Conservation (phyloP, 805 yeast species). For the Myxozyma udenii region DNA sequence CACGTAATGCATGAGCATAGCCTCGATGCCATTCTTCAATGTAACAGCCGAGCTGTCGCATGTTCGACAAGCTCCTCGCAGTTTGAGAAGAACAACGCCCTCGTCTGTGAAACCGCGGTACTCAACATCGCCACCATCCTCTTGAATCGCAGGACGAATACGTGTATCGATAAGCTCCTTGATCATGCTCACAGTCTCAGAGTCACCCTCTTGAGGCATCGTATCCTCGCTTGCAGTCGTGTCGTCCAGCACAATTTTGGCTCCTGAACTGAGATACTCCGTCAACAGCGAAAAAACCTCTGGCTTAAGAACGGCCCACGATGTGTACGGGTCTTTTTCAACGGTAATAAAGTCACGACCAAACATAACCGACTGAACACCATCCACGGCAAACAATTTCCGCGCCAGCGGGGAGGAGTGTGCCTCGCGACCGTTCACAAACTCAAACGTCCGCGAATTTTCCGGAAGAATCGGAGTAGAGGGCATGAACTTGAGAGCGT, state of each 20-base stretch:
- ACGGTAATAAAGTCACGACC: conserved; percentile 83
- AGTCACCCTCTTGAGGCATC: conserved; percentile 60
- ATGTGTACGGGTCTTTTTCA: conserved; percentile 56
- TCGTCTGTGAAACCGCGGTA: conserved; percentile 82
- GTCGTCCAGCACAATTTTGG: conserved; percentile 45
- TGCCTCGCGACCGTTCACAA: conserved; percentile 72
- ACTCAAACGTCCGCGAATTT: conserved; percentile 61
- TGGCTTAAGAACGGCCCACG: conserved; percentile 72
- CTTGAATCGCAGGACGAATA: conserved; percentile 96
- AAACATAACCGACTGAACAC: conserved; percentile 70
- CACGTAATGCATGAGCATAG: conserved; percentile 95
- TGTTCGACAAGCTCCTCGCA: conserved; percentile 94
- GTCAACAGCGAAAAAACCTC: conserved; percentile 53
- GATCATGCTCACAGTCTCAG: conserved; percentile 82
- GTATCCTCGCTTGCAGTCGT: conserved; percentile 41
- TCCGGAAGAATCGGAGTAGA: conserved; percentile 59
- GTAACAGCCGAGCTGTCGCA: conserved; percentile 92
- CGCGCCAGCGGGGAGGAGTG: conserved; percentile 71
- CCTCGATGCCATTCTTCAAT: conserved; percentile 89
- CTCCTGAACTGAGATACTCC: conserved; percentile 46
- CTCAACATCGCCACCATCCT: conserved; percentile 97
- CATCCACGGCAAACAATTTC: conserved; percentile 70
- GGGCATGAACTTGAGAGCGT: conserved; percentile 81
- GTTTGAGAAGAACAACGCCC: conserved; percentile 82
- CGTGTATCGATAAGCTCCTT: conserved; percentile 90